Percentiles rank a stretch among this genome's conserved stretches.
These are phyloP conservation scores for Claviceps paspali DNA, from an alignment of 2,329 filamentous ascomycete genomes.

Conservation along the genomic window DNA sequence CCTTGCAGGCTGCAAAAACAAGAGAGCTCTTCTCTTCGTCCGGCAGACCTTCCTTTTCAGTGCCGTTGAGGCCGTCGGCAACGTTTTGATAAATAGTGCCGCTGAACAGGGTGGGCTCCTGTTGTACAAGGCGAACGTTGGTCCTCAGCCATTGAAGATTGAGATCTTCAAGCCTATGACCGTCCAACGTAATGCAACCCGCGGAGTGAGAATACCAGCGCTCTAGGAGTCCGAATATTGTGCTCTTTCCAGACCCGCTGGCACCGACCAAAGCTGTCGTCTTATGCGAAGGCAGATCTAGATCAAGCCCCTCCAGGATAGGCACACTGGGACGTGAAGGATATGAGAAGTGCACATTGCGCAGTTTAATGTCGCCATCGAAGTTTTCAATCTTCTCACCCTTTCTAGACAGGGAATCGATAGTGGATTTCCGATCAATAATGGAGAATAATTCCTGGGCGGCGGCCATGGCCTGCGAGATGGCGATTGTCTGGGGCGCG, in stretches of 20 bases:
- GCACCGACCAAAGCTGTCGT: slow-evolving; percentile 41
- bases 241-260: slow-evolving; percentile 44
- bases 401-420: slow-evolving; percentile 26
- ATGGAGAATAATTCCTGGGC: slow-evolving; percentile 31
- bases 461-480: slow-evolving; percentile 30
- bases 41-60: slow-evolving; percentile 11
- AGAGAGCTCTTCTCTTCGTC: slow-evolving; percentile 26
- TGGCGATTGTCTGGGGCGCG: slow-evolving; percentile 28
- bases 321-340: slow-evolving; percentile 37
- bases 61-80: slow-evolving; percentile 25
- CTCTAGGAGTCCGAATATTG: slow-evolving; percentile 39
- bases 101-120: slow-evolving; percentile 39
- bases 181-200: slow-evolving; percentile 30
- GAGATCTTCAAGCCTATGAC: slow-evolving; percentile 23
- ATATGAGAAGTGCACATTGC: slow-evolving; percentile 36
- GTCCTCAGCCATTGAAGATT: slow-evolving; percentile 38
- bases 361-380: slow-evolving; percentile 30
- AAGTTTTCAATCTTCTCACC: slow-evolving; percentile 18
- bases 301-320: slow-evolving; percentile 26
- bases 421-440: slow-evolving; percentile 27
- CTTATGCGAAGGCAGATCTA: slow-evolving; percentile 29
- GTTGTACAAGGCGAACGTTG: slow-evolving; percentile 35
- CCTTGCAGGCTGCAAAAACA: slow-evolving; percentile 31
- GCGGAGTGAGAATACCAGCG: slow-evolving; percentile 40
- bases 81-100: slow-evolving; percentile 38